phyloP scores from a whole-genome alignment of 1,284 basidiomycete genomes.

The Xanthoconium separans region DNA sequence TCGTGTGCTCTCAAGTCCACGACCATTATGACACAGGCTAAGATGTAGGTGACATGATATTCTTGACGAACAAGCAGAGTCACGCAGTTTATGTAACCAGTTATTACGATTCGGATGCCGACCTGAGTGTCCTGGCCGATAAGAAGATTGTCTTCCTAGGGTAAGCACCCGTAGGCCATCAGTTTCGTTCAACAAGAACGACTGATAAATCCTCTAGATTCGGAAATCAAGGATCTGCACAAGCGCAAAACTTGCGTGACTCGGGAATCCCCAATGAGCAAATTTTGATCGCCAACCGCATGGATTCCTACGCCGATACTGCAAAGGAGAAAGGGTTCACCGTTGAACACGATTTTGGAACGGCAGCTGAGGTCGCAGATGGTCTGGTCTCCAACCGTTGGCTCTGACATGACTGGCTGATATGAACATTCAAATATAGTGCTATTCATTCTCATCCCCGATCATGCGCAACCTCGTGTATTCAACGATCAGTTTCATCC shows the following conservation, averaged over 20 bases:
- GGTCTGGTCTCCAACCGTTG: constrained; percentile 31
- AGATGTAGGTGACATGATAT: constrained; percentile 40
- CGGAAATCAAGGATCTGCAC: constrained; percentile 66
- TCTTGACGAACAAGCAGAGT: not conserved
- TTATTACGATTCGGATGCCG: constrained; percentile 62
- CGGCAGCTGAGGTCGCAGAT: constrained; percentile 57
- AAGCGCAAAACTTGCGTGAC: constrained; percentile 66
- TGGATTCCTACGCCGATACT: constrained; percentile 56
- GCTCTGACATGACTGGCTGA: not conserved
- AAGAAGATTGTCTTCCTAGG: constrained; percentile 64
- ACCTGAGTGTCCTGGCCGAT: constrained; percentile 44
- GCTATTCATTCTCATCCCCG: constrained; percentile 60
- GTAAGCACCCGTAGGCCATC: constrained; percentile 30
- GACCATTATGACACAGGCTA: constrained; percentile 39
- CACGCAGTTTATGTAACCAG: constrained; percentile 29
- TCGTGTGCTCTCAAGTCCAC: not conserved
- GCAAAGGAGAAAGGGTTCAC: constrained; percentile 56
- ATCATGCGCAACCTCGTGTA: constrained; percentile 60
- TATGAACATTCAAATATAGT: constrained; percentile 34
- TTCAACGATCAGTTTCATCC: constrained; percentile 57
- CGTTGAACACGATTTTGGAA: constrained; percentile 56
- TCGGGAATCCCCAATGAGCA: constrained; percentile 59
- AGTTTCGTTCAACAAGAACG: not conserved
- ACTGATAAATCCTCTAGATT: constrained; percentile 40
- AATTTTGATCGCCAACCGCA: constrained; percentile 59